Evolutionary conservation across 1,139 yeast species (phyloP), one percentile per base, ranked within the genome.

Genomic region (Sugiyamaella castrensis): DNA sequence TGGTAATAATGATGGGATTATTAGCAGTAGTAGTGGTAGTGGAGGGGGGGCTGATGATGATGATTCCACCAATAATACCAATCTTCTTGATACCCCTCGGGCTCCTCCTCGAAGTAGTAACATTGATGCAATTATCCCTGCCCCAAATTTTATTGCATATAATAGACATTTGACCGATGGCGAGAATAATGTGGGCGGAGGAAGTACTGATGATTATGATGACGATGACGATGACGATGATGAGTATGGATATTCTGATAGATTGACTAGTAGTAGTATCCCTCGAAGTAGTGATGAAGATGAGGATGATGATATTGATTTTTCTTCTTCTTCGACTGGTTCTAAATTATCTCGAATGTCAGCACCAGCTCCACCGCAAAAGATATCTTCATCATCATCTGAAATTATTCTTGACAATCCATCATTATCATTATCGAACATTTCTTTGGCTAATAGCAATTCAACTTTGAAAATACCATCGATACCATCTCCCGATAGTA

Each of bases 391-490:
- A 8, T 12, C 28, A 12, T 36, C 42, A 11, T 38, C 43, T 9
- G 43, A 44, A 10, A 33, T 32, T 11, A 31, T 44, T 33, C 43
- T 44, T 9, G 47, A 44, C 29, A 45, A 45, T 39, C 36, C 43
- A 11, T 48, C 52, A 32, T 46, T 53, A 11, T 48, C 52, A 32
- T 46, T 53, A 13, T 52, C 57, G 37, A 39, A 48, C 29, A 41
- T 53, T 27, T 53, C 56, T 11, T 36, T 51, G 40, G 41, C 50
- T 9, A 51, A 51, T 36, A 51, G 55, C 43, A 53, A 51, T 44
- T 49, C 54, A 8, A 54, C 57, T 13, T 40, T 54, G 47, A 46
- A 37, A 40, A 54, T 54, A 56, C 57, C 57, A 2, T 31, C 40
- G 39, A 43, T 50, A 38, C 32, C 37, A 19, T 27, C 43, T n/a